These are phyloP conservation scores for Tetrastigma voinierianum DNA, from an alignment of 164 flowering plant species.

Conservation along the genomic window DNA sequence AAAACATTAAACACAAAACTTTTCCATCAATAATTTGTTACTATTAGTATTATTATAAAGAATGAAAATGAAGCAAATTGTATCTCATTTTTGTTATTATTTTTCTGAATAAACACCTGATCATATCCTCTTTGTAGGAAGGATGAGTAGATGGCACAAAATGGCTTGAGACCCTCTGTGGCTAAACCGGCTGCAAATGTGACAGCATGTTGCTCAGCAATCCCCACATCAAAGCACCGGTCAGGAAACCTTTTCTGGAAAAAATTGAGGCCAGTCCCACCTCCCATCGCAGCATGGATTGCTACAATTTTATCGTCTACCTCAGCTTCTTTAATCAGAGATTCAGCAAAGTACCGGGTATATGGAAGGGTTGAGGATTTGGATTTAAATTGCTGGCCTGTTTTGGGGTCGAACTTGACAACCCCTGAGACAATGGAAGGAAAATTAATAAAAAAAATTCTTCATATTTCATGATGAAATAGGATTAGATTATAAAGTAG, in stretches of 20 bases:
- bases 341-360: slow-evolving; percentile 83
- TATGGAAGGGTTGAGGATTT: slow-evolving; percentile 68
- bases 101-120: slow-evolving; percentile 43
- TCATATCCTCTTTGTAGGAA: slow-evolving; percentile 94
- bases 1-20: not conserved
- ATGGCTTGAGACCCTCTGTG: slow-evolving; percentile 91
- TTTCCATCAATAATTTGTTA: too few relatives aligned
- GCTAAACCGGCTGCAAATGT: slow-evolving; percentile 98
- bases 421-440: slow-evolving; percentile 56
- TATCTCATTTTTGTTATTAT: not conserved
- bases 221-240: slow-evolving; percentile 93
- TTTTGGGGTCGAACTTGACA: slow-evolving; percentile 67
- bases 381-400: slow-evolving; percentile 82
- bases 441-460: slow-evolving; percentile 4
- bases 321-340: slow-evolving; percentile 78
- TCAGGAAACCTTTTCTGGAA: slow-evolving; percentile 85
- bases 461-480: not conserved
- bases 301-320: slow-evolving; percentile 71
- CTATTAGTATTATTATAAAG: not conserved
- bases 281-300: slow-evolving; percentile 98
- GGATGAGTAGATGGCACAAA: slow-evolving; percentile 88
- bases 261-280: slow-evolving; percentile 91
- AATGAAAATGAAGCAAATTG: not conserved
- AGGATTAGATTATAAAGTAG: slow-evolving; percentile 1
- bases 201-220: slow-evolving; percentile 97